A percentile compares a stretch with the other conserved stretches of the same genome.
phyloP scores from a whole-genome alignment of 2,329 filamentous ascomycete genomes.

The Cytospora leucostoma region DNA sequence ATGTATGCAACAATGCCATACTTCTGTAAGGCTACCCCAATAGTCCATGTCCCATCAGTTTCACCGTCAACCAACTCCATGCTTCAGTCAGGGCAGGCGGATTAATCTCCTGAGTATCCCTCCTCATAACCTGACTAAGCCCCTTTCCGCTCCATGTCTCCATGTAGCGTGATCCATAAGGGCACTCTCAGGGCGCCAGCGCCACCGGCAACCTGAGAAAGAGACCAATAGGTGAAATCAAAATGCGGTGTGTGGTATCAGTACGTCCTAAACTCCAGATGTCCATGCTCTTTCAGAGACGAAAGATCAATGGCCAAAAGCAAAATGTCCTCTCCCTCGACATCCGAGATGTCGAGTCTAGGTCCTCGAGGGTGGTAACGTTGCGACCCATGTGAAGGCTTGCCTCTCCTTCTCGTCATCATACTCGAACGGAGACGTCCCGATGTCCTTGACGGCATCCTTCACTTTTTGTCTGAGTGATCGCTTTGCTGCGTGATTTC shows the following conservation, averaged over 20 bases:
- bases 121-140: not conserved
- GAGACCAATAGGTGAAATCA: not conserved
- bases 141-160: not conserved
- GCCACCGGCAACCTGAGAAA: not conserved
- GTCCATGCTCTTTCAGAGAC: not conserved
- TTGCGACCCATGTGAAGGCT: constrained; percentile 11
- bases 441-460: constrained; percentile 26
- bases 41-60: too few species aligned
- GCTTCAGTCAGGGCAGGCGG: not conserved
- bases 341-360: not conserved
- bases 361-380: constrained; percentile 19
- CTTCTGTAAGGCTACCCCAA: too few species aligned
- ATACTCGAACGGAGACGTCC: constrained; percentile 24
- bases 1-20: too few species aligned
- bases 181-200: not conserved
- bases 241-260: constrained; percentile 4
- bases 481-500: constrained; percentile 19
- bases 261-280: constrained; percentile 4
- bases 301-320: not conserved
- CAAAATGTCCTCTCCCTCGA: not conserved
- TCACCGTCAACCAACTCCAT: not conserved
- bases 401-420: constrained; percentile 19
- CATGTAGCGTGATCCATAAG: not conserved
- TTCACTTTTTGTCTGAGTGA: constrained; percentile 25
- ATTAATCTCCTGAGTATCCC: too few species aligned